Base-by-base conservation (phyloP, 2,329 filamentous ascomycete species). In the Saccharata proteae region DNA sequence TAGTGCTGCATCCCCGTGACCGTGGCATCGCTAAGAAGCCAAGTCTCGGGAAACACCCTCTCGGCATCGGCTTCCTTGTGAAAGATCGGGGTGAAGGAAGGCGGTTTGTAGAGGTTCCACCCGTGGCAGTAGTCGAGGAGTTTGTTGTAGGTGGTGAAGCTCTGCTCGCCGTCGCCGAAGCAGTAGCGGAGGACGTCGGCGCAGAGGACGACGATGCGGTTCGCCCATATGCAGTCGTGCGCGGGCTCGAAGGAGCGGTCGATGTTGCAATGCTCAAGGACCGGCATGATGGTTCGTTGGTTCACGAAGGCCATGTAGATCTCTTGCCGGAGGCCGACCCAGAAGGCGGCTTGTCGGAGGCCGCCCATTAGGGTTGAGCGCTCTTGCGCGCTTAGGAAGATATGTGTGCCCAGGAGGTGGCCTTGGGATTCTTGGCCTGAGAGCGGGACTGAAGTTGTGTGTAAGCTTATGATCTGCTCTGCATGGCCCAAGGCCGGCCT, bases 1-100 rank as follows among this genome's bases (percentile, higher is more conserved):
- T 71, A 65, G 45, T 77, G 71, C 32, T 74, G 71, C 11, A 71
- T 56, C 0, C 71, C 74, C 6, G 71, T 69, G 4, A 73, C 69
- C 34, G 67, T 65, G 56, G 42, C 73, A 65, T 67, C 65, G 25
- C 63, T 65, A 9, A 69, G 55, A 43, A 72, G 70, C 55, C 68
- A 69, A 2, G 75, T 58, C 29, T 71, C 62, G 0, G 73, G 72
- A 39, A 77, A 77, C 1, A 62, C 53, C 17, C 60, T 52, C 1
- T 52, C 49, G 1, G 42, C 47, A 5, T 53, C 44, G 2, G 55
- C 44, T 15, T 61, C 59, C 10, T 54, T 49, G 24, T 60, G 59
- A 34, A 64, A 73, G 17, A 74, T 63, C 0, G 72, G 72, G 7
- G 61, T 60, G 40, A 70, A 77, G 2, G 66, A 69, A 2, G 54